These are phyloP conservation scores for Papilionanthe hybrid DNA, from an alignment of 116 monocot genomes.

Conservation along the genomic window DNA sequence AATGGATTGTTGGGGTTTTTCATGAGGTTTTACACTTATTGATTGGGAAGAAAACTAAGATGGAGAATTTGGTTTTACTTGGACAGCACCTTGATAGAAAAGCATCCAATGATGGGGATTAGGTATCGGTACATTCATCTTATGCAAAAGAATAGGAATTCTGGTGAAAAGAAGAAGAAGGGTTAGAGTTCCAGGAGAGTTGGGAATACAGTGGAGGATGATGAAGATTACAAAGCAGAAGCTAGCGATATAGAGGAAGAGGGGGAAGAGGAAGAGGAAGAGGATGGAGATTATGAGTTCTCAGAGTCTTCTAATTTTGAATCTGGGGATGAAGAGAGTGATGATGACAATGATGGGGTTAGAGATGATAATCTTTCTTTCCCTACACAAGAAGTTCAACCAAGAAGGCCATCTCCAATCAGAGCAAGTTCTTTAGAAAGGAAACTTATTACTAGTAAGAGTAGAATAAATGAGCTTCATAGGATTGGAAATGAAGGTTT, in stretches of 20 bases:
- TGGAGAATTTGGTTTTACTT: slow-evolving; percentile 48
- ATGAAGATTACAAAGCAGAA: slow-evolving; percentile 12
- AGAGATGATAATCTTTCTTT: neutral
- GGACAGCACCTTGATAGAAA: slow-evolving; percentile 51
- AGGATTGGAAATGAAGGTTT: neutral
- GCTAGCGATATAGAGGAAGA: slow-evolving; percentile 8
- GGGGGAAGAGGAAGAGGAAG: slow-evolving; percentile 18
- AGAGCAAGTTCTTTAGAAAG: slow-evolving; percentile 4
- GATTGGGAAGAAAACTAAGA: slow-evolving; percentile 71
- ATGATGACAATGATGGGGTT: slow-evolving; percentile 10
- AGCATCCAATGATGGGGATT: slow-evolving; percentile 76
- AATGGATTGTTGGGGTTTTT: slow-evolving; percentile 76
- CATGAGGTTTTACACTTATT: slow-evolving; percentile 66
- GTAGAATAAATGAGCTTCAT: slow-evolving; percentile 2
- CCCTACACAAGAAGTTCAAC: neutral
- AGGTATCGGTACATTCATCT: slow-evolving; percentile 82
- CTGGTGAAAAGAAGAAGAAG: slow-evolving; percentile 2
- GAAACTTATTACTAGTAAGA: slow-evolving; percentile 3
- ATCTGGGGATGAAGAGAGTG: slow-evolving; percentile 24
- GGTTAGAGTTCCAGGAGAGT: slow-evolving; percentile 12
- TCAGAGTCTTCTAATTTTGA: slow-evolving; percentile 10
- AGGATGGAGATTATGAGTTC: slow-evolving; percentile 13
- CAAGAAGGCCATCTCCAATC: neutral
- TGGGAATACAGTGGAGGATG: neutral
- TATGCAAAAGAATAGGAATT: slow-evolving; percentile 47